These are phyloP conservation scores for Beauveria pseudobassiana DNA, from an alignment of 2,329 filamentous ascomycete species.

Conservation along the genomic window DNA sequence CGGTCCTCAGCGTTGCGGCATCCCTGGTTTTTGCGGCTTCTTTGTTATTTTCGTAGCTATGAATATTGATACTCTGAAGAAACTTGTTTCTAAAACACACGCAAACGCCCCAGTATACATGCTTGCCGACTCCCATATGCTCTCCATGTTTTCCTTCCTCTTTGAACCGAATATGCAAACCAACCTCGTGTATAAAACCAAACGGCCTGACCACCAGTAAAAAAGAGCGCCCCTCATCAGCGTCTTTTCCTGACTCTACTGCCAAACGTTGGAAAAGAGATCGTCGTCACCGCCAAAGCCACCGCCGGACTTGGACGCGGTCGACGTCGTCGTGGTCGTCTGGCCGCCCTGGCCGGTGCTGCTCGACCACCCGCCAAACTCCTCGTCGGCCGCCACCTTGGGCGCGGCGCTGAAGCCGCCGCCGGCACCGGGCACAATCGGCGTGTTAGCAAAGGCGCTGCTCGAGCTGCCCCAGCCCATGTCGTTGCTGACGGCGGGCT, in stretches of 20 bases:
- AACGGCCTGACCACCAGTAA: neutral
- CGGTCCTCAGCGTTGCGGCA: neutral
- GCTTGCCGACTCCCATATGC: constrained; percentile 6
- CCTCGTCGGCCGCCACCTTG: constrained; percentile 79
- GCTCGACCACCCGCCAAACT: constrained; percentile 94
- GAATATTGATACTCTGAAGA: constrained; percentile 2
- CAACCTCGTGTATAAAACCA: neutral
- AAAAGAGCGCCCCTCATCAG: neutral
- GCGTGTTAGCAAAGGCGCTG: constrained; percentile 47
- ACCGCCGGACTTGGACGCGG: constrained; percentile 46
- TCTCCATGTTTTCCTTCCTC: neutral
- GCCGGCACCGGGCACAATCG: constrained; percentile 53
- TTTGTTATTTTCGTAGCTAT: neutral
- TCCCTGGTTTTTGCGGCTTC: neutral
- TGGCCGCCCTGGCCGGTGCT: constrained; percentile 39
- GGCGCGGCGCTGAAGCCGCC: constrained; percentile 59
- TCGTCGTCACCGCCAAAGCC: constrained; percentile 69
- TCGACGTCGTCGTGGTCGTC: constrained; percentile 24
- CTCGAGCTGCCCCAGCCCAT: constrained; percentile 50
- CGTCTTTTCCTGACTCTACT: constrained; percentile 38
- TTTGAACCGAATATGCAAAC: neutral
- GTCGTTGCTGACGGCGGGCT: constrained; percentile 43
- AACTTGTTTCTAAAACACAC: neutral
- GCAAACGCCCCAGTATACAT: constrained; percentile 10
- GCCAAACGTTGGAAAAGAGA: constrained; percentile 93